Evolutionary conservation across 805 yeast genomes (phyloP).

Genomic region (Kazachstania viticola): DNA sequence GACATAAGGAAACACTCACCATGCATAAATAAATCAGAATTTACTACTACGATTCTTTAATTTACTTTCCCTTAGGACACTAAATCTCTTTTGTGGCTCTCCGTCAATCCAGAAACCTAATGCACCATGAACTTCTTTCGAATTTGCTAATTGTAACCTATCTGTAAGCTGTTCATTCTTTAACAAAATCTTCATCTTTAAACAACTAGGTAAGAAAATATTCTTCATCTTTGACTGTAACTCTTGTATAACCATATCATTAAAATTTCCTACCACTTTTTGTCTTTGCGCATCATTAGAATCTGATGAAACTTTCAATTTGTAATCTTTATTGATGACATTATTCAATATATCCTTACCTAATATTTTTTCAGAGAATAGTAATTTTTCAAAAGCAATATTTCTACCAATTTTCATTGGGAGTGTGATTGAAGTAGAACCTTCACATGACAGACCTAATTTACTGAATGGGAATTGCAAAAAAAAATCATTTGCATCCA

Average conservation of each 20-base stretch:
- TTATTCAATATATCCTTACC: conserved; percentile 47
- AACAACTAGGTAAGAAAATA: conserved; percentile 31
- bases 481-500: conserved; percentile 36
- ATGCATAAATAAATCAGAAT: no score
- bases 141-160: conserved; percentile 37
- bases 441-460: conserved; percentile 76
- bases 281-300: conserved; percentile 28
- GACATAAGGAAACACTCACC: no score
- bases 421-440: conserved; percentile 59
- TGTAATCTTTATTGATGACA: background rate
- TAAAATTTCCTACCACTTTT: conserved; percentile 35
- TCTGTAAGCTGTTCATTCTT: conserved; percentile 20
- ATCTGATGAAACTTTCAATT: conserved; percentile 22
- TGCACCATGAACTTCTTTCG: conserved; percentile 60
- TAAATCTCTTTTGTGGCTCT: conserved; percentile 60
- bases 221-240: conserved; percentile 26
- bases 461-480: conserved; percentile 70
- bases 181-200: conserved; percentile 34
- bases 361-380: conserved; percentile 52
- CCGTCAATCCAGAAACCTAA: conserved; percentile 61
- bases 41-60: no score
- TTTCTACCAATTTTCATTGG: conserved; percentile 63
- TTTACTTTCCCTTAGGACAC: conserved; percentile 36
- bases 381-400: conserved; percentile 58
- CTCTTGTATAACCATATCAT: conserved; percentile 32